Evolutionary conservation across 2,329 filamentous ascomycete genomes (phyloP), one percentile per base, ranked within the genome.

Genomic region (Nemania sp.): DNA sequence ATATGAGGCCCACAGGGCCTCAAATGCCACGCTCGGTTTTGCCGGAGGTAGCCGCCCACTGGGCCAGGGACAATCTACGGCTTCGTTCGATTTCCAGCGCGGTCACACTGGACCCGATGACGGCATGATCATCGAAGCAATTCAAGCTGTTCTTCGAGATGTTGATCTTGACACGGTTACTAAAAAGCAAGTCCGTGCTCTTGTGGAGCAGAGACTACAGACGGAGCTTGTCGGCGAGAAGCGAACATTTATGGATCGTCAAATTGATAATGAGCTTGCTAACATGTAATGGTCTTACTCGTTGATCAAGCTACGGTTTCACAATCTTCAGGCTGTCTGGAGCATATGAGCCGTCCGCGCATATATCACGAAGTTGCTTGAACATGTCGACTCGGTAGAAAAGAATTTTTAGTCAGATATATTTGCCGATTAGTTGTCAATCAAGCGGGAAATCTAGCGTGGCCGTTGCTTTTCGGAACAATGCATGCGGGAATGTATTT

Each of bases 131-230:
- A 86, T 93, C 20, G 92, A 97, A 69, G 92, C 93, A 1, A 95
- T 98, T 70, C 92, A 93, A 76, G 84, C 87, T 58, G 96, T 96
- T 74, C 84, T 99, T 70, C 82, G 86, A 18, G 95, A 98, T 76
- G 94, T 98, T 0, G 95, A 99, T 79, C 85, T 99, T 49, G 96
- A 99, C 79, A 95, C 88, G n/a, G 93, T 98, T 55, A 99, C 96
- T 6, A 99, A 98, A 89, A 99, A 99, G 84, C 95, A 98, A 82
- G 91, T 96, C 64, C 88, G 93, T 58, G 94, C 93, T 3, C 86
- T 98, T 52, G 94, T 97, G 13, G 96, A 99, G 83, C 94, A 98
- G 83, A 89, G 94, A 75, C 82, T 99, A 70, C 95, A 98, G 83
- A 95, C 92, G 4, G 94, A 97, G 79, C 86, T 98, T 66, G 86